A percentile compares a stretch with the other conserved stretches of the same genome.
phyloP scores from a whole-genome alignment of 129 eudicot species.

The Scalesia atractyloides region DNA sequence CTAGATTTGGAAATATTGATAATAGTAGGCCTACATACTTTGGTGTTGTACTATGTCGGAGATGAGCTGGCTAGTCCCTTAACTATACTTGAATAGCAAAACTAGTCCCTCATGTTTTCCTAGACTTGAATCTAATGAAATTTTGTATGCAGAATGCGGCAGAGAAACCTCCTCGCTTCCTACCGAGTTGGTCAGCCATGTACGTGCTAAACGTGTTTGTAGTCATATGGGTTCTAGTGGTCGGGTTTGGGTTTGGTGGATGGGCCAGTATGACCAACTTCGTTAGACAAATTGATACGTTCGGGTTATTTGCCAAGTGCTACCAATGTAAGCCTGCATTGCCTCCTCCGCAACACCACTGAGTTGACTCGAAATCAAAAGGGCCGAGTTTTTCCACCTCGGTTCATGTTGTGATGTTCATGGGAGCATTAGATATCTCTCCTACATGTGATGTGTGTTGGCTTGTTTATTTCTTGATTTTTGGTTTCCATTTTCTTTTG shows the following conservation, averaged over 20 bases:
- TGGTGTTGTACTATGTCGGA: constrained; percentile 42
- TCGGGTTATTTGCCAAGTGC: constrained; percentile 79
- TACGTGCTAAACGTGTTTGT: constrained; percentile 58
- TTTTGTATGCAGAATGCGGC: constrained; percentile 62
- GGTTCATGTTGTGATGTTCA: constrained; percentile 26
- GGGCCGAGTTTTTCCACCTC: neutral
- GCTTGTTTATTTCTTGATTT: constrained; percentile 27
- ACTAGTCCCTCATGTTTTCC: constrained; percentile 13
- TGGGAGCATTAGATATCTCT: constrained; percentile 30
- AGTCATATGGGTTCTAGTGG: constrained; percentile 71
- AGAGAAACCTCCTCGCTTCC: constrained; percentile 70
- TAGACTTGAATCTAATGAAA: neutral
- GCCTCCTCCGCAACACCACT: constrained; percentile 30
- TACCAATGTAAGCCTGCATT: constrained; percentile 59
- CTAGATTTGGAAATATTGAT: constrained; percentile 36
- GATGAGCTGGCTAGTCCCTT: constrained; percentile 46
- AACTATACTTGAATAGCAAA: constrained; percentile 7
- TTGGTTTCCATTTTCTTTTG: constrained; percentile 15
- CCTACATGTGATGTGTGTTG: constrained; percentile 36
- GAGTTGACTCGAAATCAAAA: constrained; percentile 21
- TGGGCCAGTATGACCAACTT: constrained; percentile 87
- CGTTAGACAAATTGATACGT: constrained; percentile 63
- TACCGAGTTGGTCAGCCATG: constrained; percentile 73
- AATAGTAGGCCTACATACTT: constrained; percentile 26
- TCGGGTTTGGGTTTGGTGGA: constrained; percentile 85